Evolutionary conservation across 2,329 filamentous ascomycete genomes (phyloP), one percentile per base, ranked within the genome.

Genomic region (Emmonsiellopsis sp.): DNA sequence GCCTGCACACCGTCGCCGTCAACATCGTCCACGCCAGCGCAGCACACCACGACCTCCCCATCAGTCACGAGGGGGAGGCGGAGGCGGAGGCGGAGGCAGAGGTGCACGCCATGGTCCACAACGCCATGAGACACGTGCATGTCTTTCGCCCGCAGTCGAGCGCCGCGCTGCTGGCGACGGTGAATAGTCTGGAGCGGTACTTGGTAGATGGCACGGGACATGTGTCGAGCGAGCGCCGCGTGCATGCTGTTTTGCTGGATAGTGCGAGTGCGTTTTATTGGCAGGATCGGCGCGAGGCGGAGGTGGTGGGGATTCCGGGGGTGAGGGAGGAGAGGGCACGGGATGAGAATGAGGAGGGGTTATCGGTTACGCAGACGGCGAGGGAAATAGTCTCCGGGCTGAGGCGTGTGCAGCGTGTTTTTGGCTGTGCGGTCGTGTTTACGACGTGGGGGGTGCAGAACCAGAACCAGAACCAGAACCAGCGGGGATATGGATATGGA

Each of bases 111-210:
- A 42, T 64, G 2, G 61, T 80, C 11, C 55, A 58, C n/a, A 58
- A 58, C 21, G 66, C 71, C 3, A 67, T 85, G 0, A 61, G 67
- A 32, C 81, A 85, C 60, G 64, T 85, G 39, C 81, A 84, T 62
- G 69, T 85, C 56, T 79, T 83, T 66, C 74, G 69, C 2, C 80
- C 80, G 0, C 71, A 77, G 44, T 77, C 77, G 1, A 77, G 78
- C 27, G 46, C 66, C 2, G 71, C 75, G 2, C 65, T 83, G 0
- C 65, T 82, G 2, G 63, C 74, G 6, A 80, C 78, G 0, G 61
- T 85, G 1, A 56, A 65, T 2, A 57, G 60, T 0, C 62, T 85
- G 0, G 71, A 74, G 13, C 43, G 58, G 0, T 81, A 83, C 61
- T 73, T 85, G 6, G 71, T 81, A 56, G 58, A 68, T 37, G 48